Evolutionary conservation across 371 early-diverging fungal species (phyloP), one percentile per base, ranked within the genome.

Genomic region (Mucor sp.): DNA sequence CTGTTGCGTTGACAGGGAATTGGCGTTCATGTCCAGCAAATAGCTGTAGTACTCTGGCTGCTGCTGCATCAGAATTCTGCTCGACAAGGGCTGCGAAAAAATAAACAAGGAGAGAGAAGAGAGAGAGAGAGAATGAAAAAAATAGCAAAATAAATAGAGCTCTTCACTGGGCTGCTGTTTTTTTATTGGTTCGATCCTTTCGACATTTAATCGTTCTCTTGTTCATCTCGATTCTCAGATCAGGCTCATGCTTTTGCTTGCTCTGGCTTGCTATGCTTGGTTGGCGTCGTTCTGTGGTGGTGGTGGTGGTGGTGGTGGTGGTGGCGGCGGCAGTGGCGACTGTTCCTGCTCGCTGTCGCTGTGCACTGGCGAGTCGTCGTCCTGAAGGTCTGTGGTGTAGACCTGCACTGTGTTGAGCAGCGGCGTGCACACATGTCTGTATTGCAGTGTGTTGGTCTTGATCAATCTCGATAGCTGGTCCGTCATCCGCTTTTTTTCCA

Each of bases 31-130:
- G 5, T 74, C 65, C 28, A 60, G 19, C 28, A 67, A 15, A 43
- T 69, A 70, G 17, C 43, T 60, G 25, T 66, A 70, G 30, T 48
- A 65, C n/a, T 64, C 65, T 1, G 62, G 55, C 37, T 69, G 66
- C 37, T 69, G 66, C 57, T 60, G 60, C 60, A 60, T 62, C 17
- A 6, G 15, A 32, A 28, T 1, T 25, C 50, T 50, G n/a, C 23
- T 23, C 11, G 19, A 58, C 21, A 33, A 59, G 30, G 30, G 30
- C 6, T 30, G n/a, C 15, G 35, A 58, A 21, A 6, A n/a, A 15
- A 43, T 15, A 21, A 21, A 23, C 19, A 50, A 23, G 50, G 50
- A 50, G 50, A 56, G 32, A 56, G 33, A 56, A 56, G n/a, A 56
- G 23, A 12, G 11, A 56, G 0, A 19, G 5, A 14, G 30, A 2